These are phyloP conservation scores for Vitis hybrid DNA, from an alignment of 177 flowering plant genomes.

Conservation along the genomic window DNA sequence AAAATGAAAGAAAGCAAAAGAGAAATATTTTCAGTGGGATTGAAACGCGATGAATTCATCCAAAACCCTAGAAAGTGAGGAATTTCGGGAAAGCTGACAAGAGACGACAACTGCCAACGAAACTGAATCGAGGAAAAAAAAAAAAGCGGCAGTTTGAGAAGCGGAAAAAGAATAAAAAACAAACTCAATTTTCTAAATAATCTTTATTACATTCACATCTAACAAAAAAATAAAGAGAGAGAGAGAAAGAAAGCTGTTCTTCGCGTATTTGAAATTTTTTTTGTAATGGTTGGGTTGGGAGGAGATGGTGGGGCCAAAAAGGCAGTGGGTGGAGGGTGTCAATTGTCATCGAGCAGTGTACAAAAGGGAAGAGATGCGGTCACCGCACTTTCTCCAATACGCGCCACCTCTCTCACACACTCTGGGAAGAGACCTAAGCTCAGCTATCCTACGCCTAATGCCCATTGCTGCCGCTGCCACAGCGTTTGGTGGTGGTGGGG, in stretches of 20 bases:
- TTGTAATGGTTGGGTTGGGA: too few species aligned
- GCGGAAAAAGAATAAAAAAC: conserved; percentile 6
- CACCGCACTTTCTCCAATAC: conserved; percentile 5
- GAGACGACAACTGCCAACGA: background rate
- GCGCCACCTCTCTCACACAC: background rate
- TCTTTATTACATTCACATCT: too few species aligned
- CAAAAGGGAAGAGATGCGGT: background rate
- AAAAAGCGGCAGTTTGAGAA: conserved; percentile 28
- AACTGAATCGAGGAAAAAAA: background rate
- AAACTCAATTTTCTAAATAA: too few species aligned
- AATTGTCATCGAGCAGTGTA: too few species aligned
- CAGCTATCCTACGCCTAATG: conserved; percentile 7
- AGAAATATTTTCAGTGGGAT: conserved; percentile 2
- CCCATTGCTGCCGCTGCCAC: too few species aligned
- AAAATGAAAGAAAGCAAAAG: conserved; percentile 6
- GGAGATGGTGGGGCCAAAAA: conserved; percentile 6
- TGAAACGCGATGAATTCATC: too few species aligned
- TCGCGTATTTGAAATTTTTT: too few species aligned
- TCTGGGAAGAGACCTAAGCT: conserved; percentile 3
- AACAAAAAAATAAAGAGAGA: too few species aligned
- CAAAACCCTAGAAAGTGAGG: conserved; percentile 3
- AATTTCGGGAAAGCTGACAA: conserved; percentile 32
- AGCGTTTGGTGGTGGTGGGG: background rate
- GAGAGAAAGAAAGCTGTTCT: too few species aligned
- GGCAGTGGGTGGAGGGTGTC: background rate